These are phyloP conservation scores for Fistulifera pelliculosa DNA, from an alignment of 108 stramenopile genomes.

Conservation along the genomic window DNA sequence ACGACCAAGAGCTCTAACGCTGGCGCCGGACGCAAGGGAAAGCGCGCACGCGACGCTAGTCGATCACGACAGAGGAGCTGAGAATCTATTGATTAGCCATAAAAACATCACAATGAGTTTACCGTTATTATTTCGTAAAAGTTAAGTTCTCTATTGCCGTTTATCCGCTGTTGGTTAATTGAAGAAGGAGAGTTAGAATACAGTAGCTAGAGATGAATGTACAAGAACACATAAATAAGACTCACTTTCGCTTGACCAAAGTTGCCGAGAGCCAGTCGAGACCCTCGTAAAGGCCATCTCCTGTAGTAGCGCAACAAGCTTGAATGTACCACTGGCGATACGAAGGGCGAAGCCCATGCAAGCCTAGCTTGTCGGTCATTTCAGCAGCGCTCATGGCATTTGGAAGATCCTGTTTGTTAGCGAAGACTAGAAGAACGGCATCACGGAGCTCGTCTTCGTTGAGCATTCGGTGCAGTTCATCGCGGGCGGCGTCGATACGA, in stretches of 20 bases:
- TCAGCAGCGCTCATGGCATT: constrained; percentile 93
- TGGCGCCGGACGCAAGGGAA: constrained; percentile 45
- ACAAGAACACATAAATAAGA: no score
- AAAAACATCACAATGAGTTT: no score
- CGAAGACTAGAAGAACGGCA: constrained; percentile 91
- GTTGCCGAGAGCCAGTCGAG: constrained; percentile 90
- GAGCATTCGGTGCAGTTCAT: constrained; percentile 93
- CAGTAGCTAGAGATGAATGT: no score
- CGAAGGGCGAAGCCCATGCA: constrained; percentile 78
- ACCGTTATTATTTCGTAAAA: no score
- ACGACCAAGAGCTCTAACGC: constrained; percentile 7
- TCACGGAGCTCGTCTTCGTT: constrained; percentile 94
- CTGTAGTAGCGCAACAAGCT: constrained; percentile 95
- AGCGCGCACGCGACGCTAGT: constrained; percentile 72
- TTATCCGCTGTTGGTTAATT: no score
- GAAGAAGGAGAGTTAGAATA: no score
- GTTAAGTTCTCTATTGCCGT: no score
- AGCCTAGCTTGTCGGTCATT: constrained; percentile 91
- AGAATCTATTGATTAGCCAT: no score
- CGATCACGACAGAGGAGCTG: constrained; percentile 9
- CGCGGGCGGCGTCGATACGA: constrained; percentile 92
- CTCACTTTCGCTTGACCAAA: constrained; percentile 58
- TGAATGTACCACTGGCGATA: constrained; percentile 98
- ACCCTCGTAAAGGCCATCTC: constrained; percentile 85
- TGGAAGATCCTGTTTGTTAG: constrained; percentile 97